Conservation (phyloP, 73 alveolate species). For the Paramecium tetraurelia region DNA sequence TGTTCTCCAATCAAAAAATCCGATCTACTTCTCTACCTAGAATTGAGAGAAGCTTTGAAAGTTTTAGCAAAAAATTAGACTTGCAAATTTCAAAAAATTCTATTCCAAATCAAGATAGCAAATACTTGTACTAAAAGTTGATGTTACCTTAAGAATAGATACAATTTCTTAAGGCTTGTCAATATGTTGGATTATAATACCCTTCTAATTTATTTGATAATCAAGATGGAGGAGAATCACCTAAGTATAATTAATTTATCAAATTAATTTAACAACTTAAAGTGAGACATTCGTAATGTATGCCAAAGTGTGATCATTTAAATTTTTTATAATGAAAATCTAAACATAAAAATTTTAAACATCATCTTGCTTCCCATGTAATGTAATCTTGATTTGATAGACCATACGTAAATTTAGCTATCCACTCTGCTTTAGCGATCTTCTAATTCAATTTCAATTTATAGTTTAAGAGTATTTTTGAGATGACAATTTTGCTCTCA, state of each 20-base stretch:
- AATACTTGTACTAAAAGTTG: neutral
- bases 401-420: neutral
- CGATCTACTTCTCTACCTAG: neutral
- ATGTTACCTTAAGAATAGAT: neutral
- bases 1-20: neutral
- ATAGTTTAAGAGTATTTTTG: constrained; percentile 12
- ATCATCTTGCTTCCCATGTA: neutral
- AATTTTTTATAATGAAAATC: neutral
- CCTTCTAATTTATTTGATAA: neutral
- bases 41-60: constrained; percentile 7
- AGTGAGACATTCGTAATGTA: neutral
- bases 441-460: constrained; percentile 11
- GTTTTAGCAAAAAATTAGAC: neutral
- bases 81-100: neutral
- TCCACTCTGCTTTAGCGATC: neutral
- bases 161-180: neutral
- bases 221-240: neutral
- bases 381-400: neutral
- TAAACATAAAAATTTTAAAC: neutral
- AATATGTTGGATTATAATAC: neutral
- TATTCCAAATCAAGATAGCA: neutral
- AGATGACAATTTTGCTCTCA: constrained; percentile 41
- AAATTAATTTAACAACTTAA: neutral
- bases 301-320: neutral
- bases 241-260: neutral